Evolutionary conservation across 2,329 filamentous ascomycete genomes (phyloP).

Genomic region (Colletotrichum musae): DNA sequence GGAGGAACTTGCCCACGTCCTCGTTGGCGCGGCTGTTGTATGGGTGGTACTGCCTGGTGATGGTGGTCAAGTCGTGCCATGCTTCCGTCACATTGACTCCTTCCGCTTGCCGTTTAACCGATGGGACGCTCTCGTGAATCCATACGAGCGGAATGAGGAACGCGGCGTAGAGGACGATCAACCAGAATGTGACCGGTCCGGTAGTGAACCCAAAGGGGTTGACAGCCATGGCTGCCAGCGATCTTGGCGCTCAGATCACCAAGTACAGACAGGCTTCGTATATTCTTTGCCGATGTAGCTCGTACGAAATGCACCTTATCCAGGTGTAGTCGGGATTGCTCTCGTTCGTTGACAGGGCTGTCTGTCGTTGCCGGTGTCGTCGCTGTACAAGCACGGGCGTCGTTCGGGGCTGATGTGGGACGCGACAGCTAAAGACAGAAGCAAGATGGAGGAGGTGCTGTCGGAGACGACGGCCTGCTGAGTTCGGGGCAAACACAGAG

Average conservation of each 20-base stretch:
- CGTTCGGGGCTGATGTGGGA: not conserved
- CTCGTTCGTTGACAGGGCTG: no score
- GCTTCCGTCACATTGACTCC: constrained; percentile 88
- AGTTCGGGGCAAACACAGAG: not conserved
- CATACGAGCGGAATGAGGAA: constrained; percentile 80
- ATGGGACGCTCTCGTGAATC: constrained; percentile 82
- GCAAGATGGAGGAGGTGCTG: no score
- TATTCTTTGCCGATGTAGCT: no score
- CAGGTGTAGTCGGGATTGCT: no score
- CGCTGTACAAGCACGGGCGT: not conserved
- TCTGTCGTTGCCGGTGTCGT: not conserved
- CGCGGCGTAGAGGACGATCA: constrained; percentile 81
- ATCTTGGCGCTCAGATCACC: not conserved
- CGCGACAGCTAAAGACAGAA: not conserved
- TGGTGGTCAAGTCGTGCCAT: constrained; percentile 84
- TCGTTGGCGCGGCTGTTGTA: constrained; percentile 92
- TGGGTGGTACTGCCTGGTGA: constrained; percentile 85
- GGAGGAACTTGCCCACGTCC: constrained; percentile 81
- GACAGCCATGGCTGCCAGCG: constrained; percentile 39
- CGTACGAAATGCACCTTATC: no score
- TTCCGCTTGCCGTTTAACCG: constrained; percentile 66
- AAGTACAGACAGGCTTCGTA: not conserved
- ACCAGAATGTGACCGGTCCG: constrained; percentile 85
- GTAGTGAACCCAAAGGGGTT: constrained; percentile 83
- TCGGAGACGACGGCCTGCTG: not conserved